Evolutionary conservation across 495 filamentous ascomycete genomes (phyloP).

Genomic region (Penicillium coprophilum): DNA sequence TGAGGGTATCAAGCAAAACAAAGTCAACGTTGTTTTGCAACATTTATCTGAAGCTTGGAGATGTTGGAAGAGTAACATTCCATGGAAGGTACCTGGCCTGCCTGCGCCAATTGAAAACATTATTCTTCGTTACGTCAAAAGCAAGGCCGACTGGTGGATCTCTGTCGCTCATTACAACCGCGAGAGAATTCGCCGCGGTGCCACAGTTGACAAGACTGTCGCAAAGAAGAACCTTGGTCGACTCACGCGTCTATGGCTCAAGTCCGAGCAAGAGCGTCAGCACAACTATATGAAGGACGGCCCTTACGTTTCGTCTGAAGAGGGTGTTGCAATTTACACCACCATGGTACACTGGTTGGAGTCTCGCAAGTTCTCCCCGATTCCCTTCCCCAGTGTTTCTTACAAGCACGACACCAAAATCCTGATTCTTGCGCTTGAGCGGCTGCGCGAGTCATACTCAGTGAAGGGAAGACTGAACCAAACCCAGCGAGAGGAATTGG

Average conservation of each 20-base stretch:
- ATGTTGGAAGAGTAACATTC: slow-evolving; percentile 99
- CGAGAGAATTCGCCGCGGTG: slow-evolving; percentile 91
- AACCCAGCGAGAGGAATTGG: slow-evolving; percentile 95
- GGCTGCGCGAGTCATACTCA: slow-evolving; percentile 92
- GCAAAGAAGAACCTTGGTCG: slow-evolving; percentile 99
- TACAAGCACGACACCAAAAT: slow-evolving; percentile 99
- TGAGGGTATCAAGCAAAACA: slow-evolving; percentile 98
- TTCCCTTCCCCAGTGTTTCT: slow-evolving; percentile 97
- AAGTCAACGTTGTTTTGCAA: slow-evolving; percentile 96
- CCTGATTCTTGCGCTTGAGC: slow-evolving; percentile 91
- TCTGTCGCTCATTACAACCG: slow-evolving; percentile 98
- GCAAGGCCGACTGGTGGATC: slow-evolving; percentile 99
- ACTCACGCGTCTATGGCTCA: slow-evolving; percentile 93
- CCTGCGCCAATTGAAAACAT: slow-evolving; percentile 98
- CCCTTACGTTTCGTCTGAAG: slow-evolving; percentile 96
- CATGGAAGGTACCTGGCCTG: slow-evolving; percentile 96
- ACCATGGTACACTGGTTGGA: slow-evolving; percentile 99
- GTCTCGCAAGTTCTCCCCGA: slow-evolving; percentile 96
- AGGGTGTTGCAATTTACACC: slow-evolving; percentile 97
- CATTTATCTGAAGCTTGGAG: slow-evolving; percentile 98
- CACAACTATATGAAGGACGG: slow-evolving; percentile 99
- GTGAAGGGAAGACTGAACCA: slow-evolving; percentile 98
- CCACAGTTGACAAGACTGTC: slow-evolving; percentile 98
- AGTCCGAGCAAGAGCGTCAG: slow-evolving; percentile 96
- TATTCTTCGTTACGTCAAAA: slow-evolving; percentile 96